phyloP scores from a whole-genome alignment of 352 stramenopile species.

The Nothophytophthora sp. region DNA sequence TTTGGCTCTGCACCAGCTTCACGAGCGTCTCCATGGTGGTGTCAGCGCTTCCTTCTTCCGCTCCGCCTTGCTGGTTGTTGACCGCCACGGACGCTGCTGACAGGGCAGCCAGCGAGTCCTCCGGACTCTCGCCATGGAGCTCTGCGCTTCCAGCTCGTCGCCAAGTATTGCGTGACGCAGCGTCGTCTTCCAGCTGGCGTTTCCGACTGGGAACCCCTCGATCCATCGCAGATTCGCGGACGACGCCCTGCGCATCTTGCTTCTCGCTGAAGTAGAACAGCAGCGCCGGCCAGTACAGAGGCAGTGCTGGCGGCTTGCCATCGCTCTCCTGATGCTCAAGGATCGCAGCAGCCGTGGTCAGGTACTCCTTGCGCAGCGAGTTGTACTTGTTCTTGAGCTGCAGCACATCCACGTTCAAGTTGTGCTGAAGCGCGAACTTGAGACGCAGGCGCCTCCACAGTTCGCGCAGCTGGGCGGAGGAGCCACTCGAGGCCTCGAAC shows the following conservation, averaged over 20 bases:
- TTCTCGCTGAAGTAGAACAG: neutral
- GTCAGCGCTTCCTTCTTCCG: neutral
- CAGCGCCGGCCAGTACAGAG: neutral
- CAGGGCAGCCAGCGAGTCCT: neutral
- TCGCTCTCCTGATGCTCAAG: neutral
- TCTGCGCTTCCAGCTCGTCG: neutral
- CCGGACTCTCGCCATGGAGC: neutral
- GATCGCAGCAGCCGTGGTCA: neutral
- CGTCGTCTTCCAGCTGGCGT: neutral
- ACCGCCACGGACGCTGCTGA: neutral
- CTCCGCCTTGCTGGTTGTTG: no score
- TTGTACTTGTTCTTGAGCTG: conserved; percentile 3
- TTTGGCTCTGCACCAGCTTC: neutral
- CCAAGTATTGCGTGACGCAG: no score
- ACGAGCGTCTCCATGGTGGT: neutral
- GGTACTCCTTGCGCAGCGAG: neutral
- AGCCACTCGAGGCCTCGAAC: neutral
- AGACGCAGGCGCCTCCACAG: neutral
- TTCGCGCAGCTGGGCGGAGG: neutral
- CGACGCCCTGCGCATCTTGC: neutral
- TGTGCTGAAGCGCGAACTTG: neutral
- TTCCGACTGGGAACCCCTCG: neutral
- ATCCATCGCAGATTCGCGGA: neutral
- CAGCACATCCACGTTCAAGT: neutral
- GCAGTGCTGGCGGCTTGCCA: neutral